A percentile compares a stretch with the other conserved stretches of the same genome.
These are phyloP conservation scores for Alternaria viburni DNA, from an alignment of 2,329 filamentous ascomycete species.

Conservation along the genomic window DNA sequence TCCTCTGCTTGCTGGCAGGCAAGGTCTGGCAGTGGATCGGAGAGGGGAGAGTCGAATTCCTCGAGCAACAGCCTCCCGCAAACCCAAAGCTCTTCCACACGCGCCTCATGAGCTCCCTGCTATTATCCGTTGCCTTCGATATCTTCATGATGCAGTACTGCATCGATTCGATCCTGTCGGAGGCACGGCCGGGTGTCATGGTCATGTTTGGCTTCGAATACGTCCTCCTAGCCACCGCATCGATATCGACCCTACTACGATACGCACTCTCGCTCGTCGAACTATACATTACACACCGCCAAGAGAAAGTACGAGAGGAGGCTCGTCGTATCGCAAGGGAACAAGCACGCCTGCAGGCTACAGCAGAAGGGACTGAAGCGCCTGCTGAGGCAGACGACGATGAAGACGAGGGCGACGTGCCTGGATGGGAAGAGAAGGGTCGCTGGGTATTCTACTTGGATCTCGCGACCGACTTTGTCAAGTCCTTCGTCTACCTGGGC, in stretches of 20 bases:
- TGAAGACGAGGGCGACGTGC: slow-evolving; percentile 91
- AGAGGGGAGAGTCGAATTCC: slow-evolving; percentile 88
- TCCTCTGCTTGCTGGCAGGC: slow-evolving; percentile 86
- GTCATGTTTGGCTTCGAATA: slow-evolving; percentile 99
- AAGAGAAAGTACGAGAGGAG: slow-evolving; percentile 68
- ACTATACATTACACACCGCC: slow-evolving; percentile 73
- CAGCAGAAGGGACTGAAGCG: slow-evolving; percentile 47
- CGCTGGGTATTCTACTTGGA: slow-evolving; percentile 91
- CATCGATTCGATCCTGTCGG: slow-evolving; percentile 79
- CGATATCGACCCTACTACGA: slow-evolving; percentile 76
- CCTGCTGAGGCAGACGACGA: slow-evolving; percentile 66
- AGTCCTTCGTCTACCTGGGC: slow-evolving; percentile 83
- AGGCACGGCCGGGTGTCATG: slow-evolving; percentile 97
- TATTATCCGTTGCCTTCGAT: slow-evolving; percentile 81
- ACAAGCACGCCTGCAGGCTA: slow-evolving; percentile 70
- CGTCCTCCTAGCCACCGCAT: slow-evolving; percentile 81
- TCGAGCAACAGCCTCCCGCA: slow-evolving; percentile 92
- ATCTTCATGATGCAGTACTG: slow-evolving; percentile 80
- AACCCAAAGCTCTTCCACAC: slow-evolving; percentile 89
- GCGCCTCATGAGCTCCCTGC: slow-evolving; percentile 77
- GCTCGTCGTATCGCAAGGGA: slow-evolving; percentile 56
- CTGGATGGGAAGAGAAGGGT: slow-evolving; percentile 95
- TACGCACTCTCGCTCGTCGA: slow-evolving; percentile 83
- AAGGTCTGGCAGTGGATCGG: slow-evolving; percentile 99
- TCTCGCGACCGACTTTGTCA: slow-evolving; percentile 85